These are phyloP conservation scores for Candida qinlingensis DNA, from an alignment of 805 yeast species.

Conservation along the genomic window DNA sequence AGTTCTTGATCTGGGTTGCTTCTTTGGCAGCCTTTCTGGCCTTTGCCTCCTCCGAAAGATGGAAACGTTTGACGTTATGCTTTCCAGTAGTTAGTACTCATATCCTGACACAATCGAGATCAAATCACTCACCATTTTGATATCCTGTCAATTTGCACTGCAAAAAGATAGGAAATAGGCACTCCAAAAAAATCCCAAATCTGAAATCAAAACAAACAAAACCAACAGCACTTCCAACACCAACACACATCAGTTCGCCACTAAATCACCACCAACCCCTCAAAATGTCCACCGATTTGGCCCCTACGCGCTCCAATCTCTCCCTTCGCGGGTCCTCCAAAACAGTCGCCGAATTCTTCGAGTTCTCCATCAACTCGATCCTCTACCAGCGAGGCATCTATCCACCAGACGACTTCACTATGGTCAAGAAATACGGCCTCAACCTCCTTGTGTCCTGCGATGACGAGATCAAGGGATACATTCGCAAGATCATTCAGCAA, in stretches of 20 bases:
- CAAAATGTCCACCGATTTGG: slow-evolving; percentile 40
- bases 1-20: slow-evolving; percentile 50
- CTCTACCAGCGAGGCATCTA: slow-evolving; percentile 87
- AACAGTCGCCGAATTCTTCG: slow-evolving; percentile 76
- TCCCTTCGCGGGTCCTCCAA: slow-evolving; percentile 67
- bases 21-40: slow-evolving; percentile 52
- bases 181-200: no score
- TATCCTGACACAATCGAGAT: background rate
- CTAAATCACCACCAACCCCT: slow-evolving; percentile 30
- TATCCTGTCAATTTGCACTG: slow-evolving; percentile 1
- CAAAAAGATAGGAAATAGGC: no score
- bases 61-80: slow-evolving; percentile 71
- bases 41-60: slow-evolving; percentile 50
- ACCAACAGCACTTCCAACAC: slow-evolving; percentile 36
- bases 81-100: slow-evolving; percentile 13
- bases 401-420: slow-evolving; percentile 78
- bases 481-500: slow-evolving; percentile 62
- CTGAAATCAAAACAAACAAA: slow-evolving; percentile 31
- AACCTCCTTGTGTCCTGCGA: slow-evolving; percentile 68
- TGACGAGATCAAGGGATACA: slow-evolving; percentile 68
- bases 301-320: slow-evolving; percentile 61
- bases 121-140: background rate
- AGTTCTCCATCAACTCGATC: slow-evolving; percentile 73
- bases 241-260: slow-evolving; percentile 56
- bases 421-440: slow-evolving; percentile 75